A percentile compares a stretch with the other conserved stretches of the same genome.
These are phyloP conservation scores for Globisporangium heterothallicum DNA, from an alignment of 352 stramenopile genomes.

Conservation along the genomic window DNA sequence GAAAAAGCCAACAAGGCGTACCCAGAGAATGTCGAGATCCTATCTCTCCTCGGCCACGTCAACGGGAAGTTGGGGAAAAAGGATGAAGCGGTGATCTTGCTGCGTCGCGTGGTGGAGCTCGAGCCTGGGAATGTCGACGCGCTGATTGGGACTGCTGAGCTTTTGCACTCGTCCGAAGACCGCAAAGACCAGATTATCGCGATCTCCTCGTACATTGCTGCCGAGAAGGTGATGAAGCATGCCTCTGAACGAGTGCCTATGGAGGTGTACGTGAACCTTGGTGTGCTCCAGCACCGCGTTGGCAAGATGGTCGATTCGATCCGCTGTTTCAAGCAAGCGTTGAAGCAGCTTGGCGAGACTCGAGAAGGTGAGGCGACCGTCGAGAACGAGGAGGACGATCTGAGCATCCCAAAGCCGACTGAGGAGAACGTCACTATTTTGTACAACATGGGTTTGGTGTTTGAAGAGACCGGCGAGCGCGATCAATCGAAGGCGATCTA, in stretches of 20 bases:
- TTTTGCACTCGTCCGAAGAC: conserved; percentile 71
- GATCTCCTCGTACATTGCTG: conserved; percentile 87
- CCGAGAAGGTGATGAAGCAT: conserved; percentile 85
- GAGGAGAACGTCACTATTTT: conserved; percentile 90
- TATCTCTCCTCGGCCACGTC: conserved; percentile 75
- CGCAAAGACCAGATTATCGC: conserved; percentile 87
- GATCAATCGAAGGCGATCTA: conserved; percentile 90
- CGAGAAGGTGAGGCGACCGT: conserved; percentile 22
- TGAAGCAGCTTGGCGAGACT: conserved; percentile 44
- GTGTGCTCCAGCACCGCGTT: conserved; percentile 75
- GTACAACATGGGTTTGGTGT: conserved; percentile 95
- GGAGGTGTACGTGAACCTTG: conserved; percentile 82
- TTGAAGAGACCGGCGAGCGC: conserved; percentile 90
- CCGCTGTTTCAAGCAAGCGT: conserved; percentile 85
- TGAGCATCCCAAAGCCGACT: conserved; percentile 39
- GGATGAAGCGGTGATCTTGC: conserved; percentile 70
- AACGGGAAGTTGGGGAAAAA: conserved; percentile 81
- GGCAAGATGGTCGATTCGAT: conserved; percentile 89
- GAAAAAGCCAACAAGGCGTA: conserved; percentile 89
- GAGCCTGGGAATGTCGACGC: conserved; percentile 84
- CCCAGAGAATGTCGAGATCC: conserved; percentile 82
- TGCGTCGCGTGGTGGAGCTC: conserved; percentile 79
- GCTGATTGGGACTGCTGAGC: conserved; percentile 73
- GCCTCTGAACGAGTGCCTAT: conserved; percentile 73
- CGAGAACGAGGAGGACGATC: conserved; percentile 26